These are phyloP conservation scores for Biscogniauxia sp. DNA, from an alignment of 2,329 filamentous ascomycete species.

Conservation along the genomic window DNA sequence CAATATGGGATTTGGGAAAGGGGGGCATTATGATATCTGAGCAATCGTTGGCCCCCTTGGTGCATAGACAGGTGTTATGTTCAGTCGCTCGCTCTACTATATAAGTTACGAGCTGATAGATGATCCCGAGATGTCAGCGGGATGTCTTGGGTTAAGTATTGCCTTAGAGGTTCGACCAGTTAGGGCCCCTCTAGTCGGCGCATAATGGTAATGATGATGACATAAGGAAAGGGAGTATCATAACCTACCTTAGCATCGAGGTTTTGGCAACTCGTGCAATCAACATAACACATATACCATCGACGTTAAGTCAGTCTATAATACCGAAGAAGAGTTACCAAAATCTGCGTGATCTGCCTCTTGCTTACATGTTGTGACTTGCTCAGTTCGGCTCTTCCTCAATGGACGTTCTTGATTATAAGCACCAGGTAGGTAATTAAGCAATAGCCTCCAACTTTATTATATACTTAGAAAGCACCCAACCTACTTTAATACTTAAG, in stretches of 20 bases:
- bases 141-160: background rate
- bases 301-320: background rate
- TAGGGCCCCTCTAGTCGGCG: slow-evolving; percentile 1
- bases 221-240: background rate
- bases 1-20: slow-evolving; percentile 14
- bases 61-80: slow-evolving; percentile 10
- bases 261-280: background rate
- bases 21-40: slow-evolving; percentile 25
- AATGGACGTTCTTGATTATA: too few species aligned
- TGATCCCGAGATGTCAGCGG: slow-evolving; percentile 2
- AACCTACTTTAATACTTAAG: too few species aligned
- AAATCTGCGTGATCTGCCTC: too few species aligned
- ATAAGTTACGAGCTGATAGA: slow-evolving; percentile 15
- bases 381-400: too few species aligned
- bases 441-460: too few species aligned
- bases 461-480: too few species aligned
- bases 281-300: background rate
- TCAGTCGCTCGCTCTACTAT: slow-evolving; percentile 19
- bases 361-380: too few species aligned
- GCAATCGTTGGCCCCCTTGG: slow-evolving; percentile 24
- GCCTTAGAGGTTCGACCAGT: slow-evolving; percentile 1
- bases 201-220: background rate
- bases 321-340: too few species aligned
- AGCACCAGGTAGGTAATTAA: too few species aligned
- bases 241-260: background rate